These are phyloP conservation scores for Russula brevipes DNA, from an alignment of 768 basidiomycete species.

Conservation along the genomic window DNA sequence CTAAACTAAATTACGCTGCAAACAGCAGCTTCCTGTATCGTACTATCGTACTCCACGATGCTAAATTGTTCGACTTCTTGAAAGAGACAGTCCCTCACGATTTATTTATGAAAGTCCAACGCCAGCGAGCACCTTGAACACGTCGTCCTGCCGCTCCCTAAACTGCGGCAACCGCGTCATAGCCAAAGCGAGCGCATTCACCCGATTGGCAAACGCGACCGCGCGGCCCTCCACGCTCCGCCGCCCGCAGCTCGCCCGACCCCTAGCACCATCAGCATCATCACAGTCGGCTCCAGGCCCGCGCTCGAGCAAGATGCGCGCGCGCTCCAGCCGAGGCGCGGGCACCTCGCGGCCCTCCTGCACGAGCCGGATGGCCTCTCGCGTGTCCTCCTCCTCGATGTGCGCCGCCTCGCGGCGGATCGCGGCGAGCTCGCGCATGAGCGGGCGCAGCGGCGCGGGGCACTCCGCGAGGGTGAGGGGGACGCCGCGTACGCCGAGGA, in stretches of 20 bases:
- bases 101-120: constrained; percentile 19
- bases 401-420: constrained; percentile 49
- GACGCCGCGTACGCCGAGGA: constrained; percentile 45
- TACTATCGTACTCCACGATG: too few species aligned
- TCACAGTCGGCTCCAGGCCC: constrained; percentile 58
- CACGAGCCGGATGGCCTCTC: constrained; percentile 41
- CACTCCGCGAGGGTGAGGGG: constrained; percentile 57
- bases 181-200: constrained; percentile 66
- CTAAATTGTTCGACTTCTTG: too few species aligned
- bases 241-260: constrained; percentile 29
- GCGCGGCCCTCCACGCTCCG: constrained; percentile 59
- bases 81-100: not conserved
- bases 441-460: constrained; percentile 55
- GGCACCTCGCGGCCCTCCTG: constrained; percentile 36
- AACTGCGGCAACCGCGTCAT: constrained; percentile 71
- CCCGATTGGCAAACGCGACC: constrained; percentile 68
- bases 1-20: too few species aligned
- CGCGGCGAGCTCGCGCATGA: constrained; percentile 58
- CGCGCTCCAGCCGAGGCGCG: constrained; percentile 51
- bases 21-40: too few species aligned
- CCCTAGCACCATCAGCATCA: constrained; percentile 21
- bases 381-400: constrained; percentile 52
- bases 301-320: constrained; percentile 50
- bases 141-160: constrained; percentile 60
- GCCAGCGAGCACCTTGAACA: constrained; percentile 62